Evolutionary conservation across 805 yeast genomes (phyloP).

Genomic region (Spathaspora boniae): DNA sequence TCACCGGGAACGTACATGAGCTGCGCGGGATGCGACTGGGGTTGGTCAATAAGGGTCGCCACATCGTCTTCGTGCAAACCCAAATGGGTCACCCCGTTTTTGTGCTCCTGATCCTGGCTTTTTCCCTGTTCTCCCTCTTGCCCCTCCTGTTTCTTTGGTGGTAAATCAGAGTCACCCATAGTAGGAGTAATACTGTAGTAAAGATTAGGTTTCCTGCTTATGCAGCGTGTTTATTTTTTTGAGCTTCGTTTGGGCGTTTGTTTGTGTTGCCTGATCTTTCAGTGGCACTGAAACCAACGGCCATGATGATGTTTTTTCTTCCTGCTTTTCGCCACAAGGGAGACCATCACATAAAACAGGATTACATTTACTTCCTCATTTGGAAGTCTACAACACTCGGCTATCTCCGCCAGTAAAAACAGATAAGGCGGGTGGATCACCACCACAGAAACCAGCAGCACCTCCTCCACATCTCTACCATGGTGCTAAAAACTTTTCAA

Average conservation of each 20-base stretch:
- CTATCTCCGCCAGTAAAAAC: neutral
- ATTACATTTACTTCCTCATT: neutral
- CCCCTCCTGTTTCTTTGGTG: neutral
- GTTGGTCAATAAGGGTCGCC: constrained; percentile 5
- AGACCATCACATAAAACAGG: neutral
- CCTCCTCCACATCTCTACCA: too few species aligned
- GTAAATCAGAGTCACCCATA: too few species aligned
- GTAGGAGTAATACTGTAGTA: too few species aligned
- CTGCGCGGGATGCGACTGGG: constrained; percentile 14
- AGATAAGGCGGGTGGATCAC: neutral
- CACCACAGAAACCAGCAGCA: neutral
- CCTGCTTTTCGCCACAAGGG: neutral
- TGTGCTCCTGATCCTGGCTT: neutral
- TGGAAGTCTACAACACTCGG: neutral
- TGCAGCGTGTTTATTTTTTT: too few species aligned
- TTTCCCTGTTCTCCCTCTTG: neutral
- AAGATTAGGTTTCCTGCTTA: too few species aligned
- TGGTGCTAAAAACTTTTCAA: constrained; percentile 43
- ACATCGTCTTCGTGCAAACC: constrained; percentile 10
- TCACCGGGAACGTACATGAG: constrained; percentile 32
- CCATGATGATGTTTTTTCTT: too few species aligned
- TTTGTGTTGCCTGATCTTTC: too few species aligned
- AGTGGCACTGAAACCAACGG: too few species aligned
- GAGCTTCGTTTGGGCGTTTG: too few species aligned
- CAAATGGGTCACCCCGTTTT: constrained; percentile 9